These are phyloP conservation scores for Berberis thunbergii DNA, from an alignment of 164 flowering plant genomes.

Conservation along the genomic window DNA sequence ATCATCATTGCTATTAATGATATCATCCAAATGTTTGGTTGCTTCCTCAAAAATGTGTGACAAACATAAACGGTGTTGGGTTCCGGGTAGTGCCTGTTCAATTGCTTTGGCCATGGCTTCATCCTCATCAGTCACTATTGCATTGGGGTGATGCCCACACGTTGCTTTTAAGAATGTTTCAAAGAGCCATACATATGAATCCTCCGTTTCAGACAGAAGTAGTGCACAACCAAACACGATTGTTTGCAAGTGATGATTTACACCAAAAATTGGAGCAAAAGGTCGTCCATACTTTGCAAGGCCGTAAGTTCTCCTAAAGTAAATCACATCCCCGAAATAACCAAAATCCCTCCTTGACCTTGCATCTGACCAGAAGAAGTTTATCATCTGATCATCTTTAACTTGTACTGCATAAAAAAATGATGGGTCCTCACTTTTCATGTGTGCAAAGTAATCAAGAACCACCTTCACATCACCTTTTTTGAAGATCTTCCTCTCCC, in stretches of 20 bases:
- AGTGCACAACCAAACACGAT: constrained; percentile 14
- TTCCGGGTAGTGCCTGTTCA: constrained; percentile 12
- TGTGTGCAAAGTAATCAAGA: constrained; percentile 10
- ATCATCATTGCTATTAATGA: constrained; percentile 7
- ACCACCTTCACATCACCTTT: constrained; percentile 10
- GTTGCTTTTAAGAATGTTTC: constrained; percentile 13
- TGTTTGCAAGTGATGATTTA: constrained; percentile 14
- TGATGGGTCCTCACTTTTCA: constrained; percentile 10
- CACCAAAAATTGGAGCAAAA: constrained; percentile 13
- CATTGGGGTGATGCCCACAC: constrained; percentile 9
- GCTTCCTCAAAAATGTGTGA: constrained; percentile 11
- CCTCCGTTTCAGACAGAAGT: constrained; percentile 13
- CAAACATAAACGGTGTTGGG: constrained; percentile 12
- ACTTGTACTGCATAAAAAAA: constrained; percentile 12
- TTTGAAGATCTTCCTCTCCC: constrained; percentile 10
- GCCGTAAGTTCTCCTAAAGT: constrained; percentile 10
- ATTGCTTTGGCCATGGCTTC: constrained; percentile 9
- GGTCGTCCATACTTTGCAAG: constrained; percentile 9
- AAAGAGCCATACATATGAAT: constrained; percentile 9
- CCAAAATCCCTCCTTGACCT: constrained; percentile 17
- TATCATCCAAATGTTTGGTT: constrained; percentile 7
- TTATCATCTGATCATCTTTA: constrained; percentile 12
- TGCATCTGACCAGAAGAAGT: constrained; percentile 14
- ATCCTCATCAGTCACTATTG: constrained; percentile 10
- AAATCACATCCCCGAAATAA: constrained; percentile 14